Evolutionary conservation across 2,329 filamentous ascomycete species (phyloP).

Genomic region (Ophiostoma ulmi): DNA sequence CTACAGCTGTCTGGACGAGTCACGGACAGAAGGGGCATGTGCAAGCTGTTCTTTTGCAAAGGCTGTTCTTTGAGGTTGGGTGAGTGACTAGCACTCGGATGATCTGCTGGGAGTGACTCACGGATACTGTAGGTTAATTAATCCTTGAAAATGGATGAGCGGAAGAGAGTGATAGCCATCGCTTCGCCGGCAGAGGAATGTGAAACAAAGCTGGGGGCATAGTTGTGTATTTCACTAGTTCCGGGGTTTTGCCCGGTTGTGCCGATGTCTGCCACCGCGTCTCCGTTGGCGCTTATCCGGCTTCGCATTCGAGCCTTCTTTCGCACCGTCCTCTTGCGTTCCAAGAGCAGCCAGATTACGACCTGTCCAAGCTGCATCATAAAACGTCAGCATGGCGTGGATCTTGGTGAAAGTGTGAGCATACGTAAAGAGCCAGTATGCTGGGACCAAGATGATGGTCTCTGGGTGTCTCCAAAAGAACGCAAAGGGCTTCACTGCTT

Average conservation of each 20-base stretch:
- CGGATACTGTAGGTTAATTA: too few relatives aligned
- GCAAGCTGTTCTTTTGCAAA: neutral
- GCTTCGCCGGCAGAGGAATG: too few relatives aligned
- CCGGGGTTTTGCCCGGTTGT: neutral
- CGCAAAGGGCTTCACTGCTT: slow-evolving; percentile 52
- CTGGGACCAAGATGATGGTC: slow-evolving; percentile 48
- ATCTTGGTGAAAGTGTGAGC: slow-evolving; percentile 54
- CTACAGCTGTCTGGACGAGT: neutral
- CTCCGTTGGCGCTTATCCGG: neutral
- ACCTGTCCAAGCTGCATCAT: slow-evolving; percentile 41
- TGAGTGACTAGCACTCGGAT: neutral
- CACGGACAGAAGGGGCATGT: slow-evolving; percentile 2
- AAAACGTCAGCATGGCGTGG: slow-evolving; percentile 50
- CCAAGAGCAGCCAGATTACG: slow-evolving; percentile 34
- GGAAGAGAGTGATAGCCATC: too few relatives aligned
- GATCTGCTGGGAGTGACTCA: neutral
- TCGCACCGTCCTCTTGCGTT: neutral
- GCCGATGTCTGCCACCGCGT: neutral
- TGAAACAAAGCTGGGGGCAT: too few relatives aligned
- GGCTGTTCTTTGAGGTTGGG: neutral
- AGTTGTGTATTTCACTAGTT: neutral
- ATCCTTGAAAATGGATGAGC: too few relatives aligned
- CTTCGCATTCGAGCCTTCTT: neutral
- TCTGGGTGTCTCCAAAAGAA: slow-evolving; percentile 48
- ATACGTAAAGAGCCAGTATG: slow-evolving; percentile 52